A percentile compares a stretch with the other conserved stretches of the same genome.
phyloP scores from a whole-genome alignment of 371 early-diverging fungal species.

The Mortierella sp. region DNA sequence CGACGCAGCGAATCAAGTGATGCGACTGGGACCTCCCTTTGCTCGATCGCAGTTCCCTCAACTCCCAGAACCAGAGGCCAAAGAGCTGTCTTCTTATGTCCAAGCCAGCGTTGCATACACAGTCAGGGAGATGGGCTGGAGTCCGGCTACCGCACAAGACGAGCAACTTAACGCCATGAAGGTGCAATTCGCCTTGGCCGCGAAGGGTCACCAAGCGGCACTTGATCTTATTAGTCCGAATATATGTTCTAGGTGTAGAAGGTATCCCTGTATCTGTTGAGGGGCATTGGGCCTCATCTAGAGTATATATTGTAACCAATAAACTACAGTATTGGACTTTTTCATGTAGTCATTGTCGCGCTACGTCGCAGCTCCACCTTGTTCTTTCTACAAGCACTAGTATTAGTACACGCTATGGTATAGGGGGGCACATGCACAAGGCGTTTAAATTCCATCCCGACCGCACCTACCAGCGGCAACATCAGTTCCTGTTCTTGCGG shows the following conservation, averaged over 20 bases:
- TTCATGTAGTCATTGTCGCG: no score
- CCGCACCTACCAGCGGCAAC: no score
- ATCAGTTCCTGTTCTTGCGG: no score
- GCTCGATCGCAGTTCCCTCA: slow-evolving; percentile 25
- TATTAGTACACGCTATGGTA: no score
- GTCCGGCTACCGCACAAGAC: not conserved
- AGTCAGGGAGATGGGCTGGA: slow-evolving; percentile 21
- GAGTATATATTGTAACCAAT: no score
- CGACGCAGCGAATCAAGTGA: slow-evolving; percentile 2
- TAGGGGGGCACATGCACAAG: no score
- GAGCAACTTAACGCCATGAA: slow-evolving; percentile 21
- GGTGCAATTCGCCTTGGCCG: slow-evolving; percentile 6
- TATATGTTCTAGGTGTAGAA: slow-evolving; percentile 22
- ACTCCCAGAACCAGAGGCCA: slow-evolving; percentile 16
- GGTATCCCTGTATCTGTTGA: slow-evolving; percentile 17
- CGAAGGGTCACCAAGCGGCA: slow-evolving; percentile 20
- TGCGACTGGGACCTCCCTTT: slow-evolving; percentile 24
- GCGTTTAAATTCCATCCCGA: no score
- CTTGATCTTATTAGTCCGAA: slow-evolving; percentile 20
- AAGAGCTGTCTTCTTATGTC: slow-evolving; percentile 11
- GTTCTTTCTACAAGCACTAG: no score
- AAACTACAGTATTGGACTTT: no score
- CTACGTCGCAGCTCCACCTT: no score
- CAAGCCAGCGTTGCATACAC: slow-evolving; percentile 2
- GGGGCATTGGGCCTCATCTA: slow-evolving; percentile 11